These are phyloP conservation scores for Lathyrus aphaca DNA, from an alignment of 306 rosid species.

Conservation along the genomic window DNA sequence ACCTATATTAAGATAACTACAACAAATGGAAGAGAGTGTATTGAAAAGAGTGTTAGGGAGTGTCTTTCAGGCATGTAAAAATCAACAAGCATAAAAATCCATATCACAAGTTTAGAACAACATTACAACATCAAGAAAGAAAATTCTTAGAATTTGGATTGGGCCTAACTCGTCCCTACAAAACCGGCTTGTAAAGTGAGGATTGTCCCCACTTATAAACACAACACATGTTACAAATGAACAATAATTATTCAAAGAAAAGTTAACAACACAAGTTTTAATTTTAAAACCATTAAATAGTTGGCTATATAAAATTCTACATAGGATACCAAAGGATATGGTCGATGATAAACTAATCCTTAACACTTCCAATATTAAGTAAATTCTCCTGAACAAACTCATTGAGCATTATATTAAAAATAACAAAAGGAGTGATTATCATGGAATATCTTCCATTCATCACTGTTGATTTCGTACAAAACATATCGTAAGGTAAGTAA, in stretches of 20 bases:
- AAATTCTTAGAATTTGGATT: not conserved
- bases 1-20: not conserved
- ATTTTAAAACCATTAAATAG: slow-evolving; percentile 14
- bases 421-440: slow-evolving; percentile 21
- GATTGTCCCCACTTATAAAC: no score
- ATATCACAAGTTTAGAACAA: slow-evolving; percentile 11
- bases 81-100: slow-evolving; percentile 16
- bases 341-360: slow-evolving; percentile 23
- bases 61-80: not conserved
- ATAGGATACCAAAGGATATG: slow-evolving; percentile 14
- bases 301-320: not conserved
- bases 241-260: slow-evolving; percentile 37
- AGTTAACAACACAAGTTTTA: not conserved
- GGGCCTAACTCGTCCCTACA: no score
- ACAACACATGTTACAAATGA: slow-evolving; percentile 25
- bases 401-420: slow-evolving; percentile 5
- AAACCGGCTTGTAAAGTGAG: no score
- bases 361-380: not conserved
- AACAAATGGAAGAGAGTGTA: not conserved
- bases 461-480: not conserved
- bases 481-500: not conserved
- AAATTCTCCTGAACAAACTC: not conserved
- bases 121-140: slow-evolving; percentile 26
- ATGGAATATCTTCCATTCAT: slow-evolving; percentile 12
- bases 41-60: not conserved